Evolutionary conservation across 1,284 basidiomycete genomes (phyloP).

Genomic region (Ceratobasidium sp.): DNA sequence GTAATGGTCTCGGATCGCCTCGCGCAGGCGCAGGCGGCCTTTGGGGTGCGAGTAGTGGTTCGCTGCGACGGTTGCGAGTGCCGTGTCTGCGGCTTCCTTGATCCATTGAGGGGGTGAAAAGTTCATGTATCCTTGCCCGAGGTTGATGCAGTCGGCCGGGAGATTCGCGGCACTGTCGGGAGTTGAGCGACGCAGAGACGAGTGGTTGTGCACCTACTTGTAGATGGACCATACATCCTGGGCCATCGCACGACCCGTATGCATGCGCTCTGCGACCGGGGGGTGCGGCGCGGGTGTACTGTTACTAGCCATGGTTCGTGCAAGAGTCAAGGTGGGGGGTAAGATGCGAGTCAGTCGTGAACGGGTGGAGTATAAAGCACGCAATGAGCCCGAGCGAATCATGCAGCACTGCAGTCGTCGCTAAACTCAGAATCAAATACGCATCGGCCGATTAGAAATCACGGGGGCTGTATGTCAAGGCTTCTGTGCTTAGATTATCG

Average conservation of each 20-base stretch:
- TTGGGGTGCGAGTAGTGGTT: constrained; percentile 94
- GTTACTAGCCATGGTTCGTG: constrained; percentile 29
- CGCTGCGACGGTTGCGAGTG: constrained; percentile 68
- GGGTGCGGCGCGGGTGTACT: not conserved
- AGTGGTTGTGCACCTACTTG: constrained; percentile 64
- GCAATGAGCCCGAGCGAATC: constrained; percentile 29
- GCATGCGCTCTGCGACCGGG: constrained; percentile 29
- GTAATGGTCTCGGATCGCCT: constrained; percentile 84
- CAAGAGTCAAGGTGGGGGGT: not conserved
- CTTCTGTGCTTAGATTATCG: constrained; percentile 68
- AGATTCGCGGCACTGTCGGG: constrained; percentile 77
- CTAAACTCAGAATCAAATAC: constrained; percentile 3
- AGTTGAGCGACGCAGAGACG: constrained; percentile 13
- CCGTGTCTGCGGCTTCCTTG: constrained; percentile 73
- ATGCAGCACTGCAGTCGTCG: constrained; percentile 27
- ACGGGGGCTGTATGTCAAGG: constrained; percentile 56
- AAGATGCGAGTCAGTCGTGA: not conserved
- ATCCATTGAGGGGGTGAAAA: constrained; percentile 86
- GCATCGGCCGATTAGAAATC: constrained; percentile 24
- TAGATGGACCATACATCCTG: constrained; percentile 93
- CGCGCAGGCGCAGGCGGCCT: constrained; percentile 81
- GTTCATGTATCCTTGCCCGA: constrained; percentile 96
- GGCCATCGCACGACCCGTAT: constrained; percentile 73
- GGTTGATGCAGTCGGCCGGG: constrained; percentile 85
- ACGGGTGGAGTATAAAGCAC: constrained; percentile 29